These are phyloP conservation scores for Claviceps africana DNA, from an alignment of 2,329 filamentous ascomycete species.

Conservation along the genomic window DNA sequence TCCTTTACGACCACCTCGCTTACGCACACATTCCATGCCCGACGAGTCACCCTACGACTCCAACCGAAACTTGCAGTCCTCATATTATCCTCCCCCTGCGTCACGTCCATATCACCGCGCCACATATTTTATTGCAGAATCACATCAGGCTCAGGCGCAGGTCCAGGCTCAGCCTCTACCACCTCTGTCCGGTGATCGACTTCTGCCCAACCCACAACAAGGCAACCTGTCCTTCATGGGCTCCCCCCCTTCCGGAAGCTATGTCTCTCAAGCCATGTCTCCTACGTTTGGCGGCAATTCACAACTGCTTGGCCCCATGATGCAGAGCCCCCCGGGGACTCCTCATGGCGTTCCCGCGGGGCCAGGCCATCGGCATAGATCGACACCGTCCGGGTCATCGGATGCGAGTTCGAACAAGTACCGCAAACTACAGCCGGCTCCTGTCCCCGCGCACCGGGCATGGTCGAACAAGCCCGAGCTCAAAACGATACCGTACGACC, in stretches of 20 bases:
- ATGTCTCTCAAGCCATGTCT: constrained; percentile 20
- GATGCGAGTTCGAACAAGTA: constrained; percentile 31
- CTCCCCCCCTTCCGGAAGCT: constrained; percentile 19
- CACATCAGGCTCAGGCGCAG: background rate
- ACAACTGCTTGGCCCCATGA: constrained; percentile 17
- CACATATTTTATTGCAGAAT: constrained; percentile 13
- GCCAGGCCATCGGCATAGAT: constrained; percentile 21
- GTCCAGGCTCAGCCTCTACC: constrained; percentile 18
- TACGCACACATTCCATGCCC: constrained; percentile 19
- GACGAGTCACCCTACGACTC: constrained; percentile 21
- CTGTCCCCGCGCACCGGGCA: constrained; percentile 36
- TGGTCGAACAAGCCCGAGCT: constrained; percentile 36
- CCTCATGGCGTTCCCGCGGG: constrained; percentile 15
- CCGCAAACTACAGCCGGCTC: constrained; percentile 44
- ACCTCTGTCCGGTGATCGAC: constrained; percentile 18
- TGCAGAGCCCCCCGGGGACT: constrained; percentile 23
- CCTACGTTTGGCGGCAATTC: constrained; percentile 22
- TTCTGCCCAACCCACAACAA: constrained; percentile 21
- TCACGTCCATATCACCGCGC: constrained; percentile 17
- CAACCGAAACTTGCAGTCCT: constrained; percentile 13
- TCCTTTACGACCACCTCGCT: constrained; percentile 24
- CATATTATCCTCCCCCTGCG: constrained; percentile 19
- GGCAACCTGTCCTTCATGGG: constrained; percentile 17
- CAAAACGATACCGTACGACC: constrained; percentile 45
- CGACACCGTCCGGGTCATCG: constrained; percentile 24